Conservation (phyloP, 208 protist species). For the Leptomonas seymouri region DNA sequence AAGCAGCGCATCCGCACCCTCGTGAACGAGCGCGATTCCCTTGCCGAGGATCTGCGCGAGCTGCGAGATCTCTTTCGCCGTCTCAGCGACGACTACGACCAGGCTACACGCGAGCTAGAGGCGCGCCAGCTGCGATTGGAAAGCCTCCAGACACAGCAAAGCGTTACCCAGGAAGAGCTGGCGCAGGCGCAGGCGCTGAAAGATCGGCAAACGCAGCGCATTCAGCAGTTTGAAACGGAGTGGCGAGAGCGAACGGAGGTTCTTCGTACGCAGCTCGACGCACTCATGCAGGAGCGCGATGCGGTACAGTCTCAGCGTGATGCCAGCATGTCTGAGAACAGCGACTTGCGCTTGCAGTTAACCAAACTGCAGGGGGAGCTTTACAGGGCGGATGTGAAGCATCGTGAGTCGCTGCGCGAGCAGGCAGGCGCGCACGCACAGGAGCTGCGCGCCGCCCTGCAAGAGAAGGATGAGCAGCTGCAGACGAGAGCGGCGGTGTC, state of each 20-base stretch:
- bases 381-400: constrained; percentile 10
- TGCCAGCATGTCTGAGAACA: constrained; percentile 39
- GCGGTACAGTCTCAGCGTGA: constrained; percentile 43
- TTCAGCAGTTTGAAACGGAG: constrained; percentile 37
- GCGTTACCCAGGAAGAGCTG: constrained; percentile 38
- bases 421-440: constrained; percentile 22
- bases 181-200: constrained; percentile 10
- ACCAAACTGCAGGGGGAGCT: constrained; percentile 34
- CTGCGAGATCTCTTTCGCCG: constrained; percentile 45
- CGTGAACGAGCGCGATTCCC: constrained; percentile 40
- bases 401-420: constrained; percentile 19
- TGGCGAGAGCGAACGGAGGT: constrained; percentile 42
- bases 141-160: constrained; percentile 24
- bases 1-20: constrained; percentile 33
- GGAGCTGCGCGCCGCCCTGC: constrained; percentile 28
- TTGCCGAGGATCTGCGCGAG: constrained; percentile 35
- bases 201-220: constrained; percentile 33
- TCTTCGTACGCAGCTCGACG: constrained; percentile 41
- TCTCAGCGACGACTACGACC: constrained; percentile 49
- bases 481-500: constrained; percentile 24
- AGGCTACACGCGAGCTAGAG: constrained; percentile 25
- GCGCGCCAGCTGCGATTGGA: constrained; percentile 20
- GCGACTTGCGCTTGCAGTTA: constrained; percentile 34
- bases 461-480: constrained; percentile 46
- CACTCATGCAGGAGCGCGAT: constrained; percentile 39